Evolutionary conservation across 495 filamentous ascomycete genomes (phyloP), one percentile per base, ranked within the genome.

Genomic region (Sordaria brevicollis): DNA sequence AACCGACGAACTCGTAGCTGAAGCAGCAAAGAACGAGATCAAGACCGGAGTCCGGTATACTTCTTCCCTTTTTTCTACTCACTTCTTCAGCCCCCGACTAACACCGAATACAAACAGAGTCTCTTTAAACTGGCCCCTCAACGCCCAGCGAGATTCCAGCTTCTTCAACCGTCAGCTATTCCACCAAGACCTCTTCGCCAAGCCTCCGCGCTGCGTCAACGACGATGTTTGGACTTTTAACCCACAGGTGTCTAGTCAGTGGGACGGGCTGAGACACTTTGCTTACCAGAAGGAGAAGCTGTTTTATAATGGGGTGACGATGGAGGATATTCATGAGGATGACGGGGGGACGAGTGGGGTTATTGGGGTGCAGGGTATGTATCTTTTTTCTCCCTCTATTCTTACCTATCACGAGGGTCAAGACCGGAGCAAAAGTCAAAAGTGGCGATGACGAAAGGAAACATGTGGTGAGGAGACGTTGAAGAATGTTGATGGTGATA

Each of bases 151-250:
- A 5, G 57, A 78, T 7, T 39, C 68, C 3, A 65, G 76, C 33
- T 84, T 83, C 74, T 82, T 83, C 73, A 36, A 72, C 71, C 77
- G 83, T 10, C 71, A 75, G 21, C 68, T 71, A 21, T 83, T 84
- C 71, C 76, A 82, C 66, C 79, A 83, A 71, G 67, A 81, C 8
- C 66, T 84, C 25, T 75, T 78, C 67, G 72, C 74, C 34, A 82
- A 81, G 74, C 68, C 73, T 13, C 76, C 76, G 36, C 72, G 77
- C 43, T 71, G 72, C 25, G 83, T 88, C 36, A 89, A 89, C 69
- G 87, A 89, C 73, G 87, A 89, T 76, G 74, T 85, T 25, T 82
- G 86, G 81, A 82, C 80, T 13, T 87, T 91, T 73, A 90, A 91
- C 75, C 84, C 88, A 13, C 88, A 90, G 79, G 75, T 78, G 17